Base-by-base conservation (phyloP, 2,329 filamentous ascomycete genomes). In the Lasiodiplodia sp. region DNA sequence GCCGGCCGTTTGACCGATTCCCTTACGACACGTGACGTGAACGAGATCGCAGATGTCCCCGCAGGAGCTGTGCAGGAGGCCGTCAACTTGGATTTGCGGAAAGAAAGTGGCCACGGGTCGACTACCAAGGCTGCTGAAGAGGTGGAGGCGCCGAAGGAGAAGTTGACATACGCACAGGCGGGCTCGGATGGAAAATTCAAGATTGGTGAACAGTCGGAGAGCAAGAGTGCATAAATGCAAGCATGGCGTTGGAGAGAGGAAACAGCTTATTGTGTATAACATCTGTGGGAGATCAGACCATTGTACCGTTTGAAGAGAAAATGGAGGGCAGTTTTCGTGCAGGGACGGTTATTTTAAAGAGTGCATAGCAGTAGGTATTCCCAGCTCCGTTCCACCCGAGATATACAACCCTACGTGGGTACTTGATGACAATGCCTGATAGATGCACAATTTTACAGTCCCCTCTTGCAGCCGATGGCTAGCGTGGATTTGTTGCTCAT, bases 1-100 rank as follows among this genome's bases (percentile, higher is more conserved):
- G 94, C 90, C 16, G 88, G 92, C 25, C 87, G 91, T 18, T 83
- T 97, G 53, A 89, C 88, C 66, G 95, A 99, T 72, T 87, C 92
- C 2, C 83, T 99, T 72, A 92, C 90, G 4, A 85, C 86, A 34
- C 87, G 90, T 62, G 91, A 99, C 72, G 88, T 98, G 68, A 94
- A 97, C 73, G 96, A 98, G 81, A 92, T 97, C 70, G 95, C 95
- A 0, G 91, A 94, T 76, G 85, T 90, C 6, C 91, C 94, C 38
- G 88, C 93, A 0, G 95, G 94, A 0, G 85, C 86, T 1, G 86
- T 92, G 0, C 83, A 88, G 2, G 83, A 87, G 44, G 89, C 89
- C 2, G 79, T 91, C 11, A 86, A 85, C 72, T 72, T 82, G 56
- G 80, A 53, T 73, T 69, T 69, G 71, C 74, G 53, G 67, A 73